Evolutionary conservation across 306 rosid genomes (phyloP).

Genomic region (Bauhinia variegata): DNA sequence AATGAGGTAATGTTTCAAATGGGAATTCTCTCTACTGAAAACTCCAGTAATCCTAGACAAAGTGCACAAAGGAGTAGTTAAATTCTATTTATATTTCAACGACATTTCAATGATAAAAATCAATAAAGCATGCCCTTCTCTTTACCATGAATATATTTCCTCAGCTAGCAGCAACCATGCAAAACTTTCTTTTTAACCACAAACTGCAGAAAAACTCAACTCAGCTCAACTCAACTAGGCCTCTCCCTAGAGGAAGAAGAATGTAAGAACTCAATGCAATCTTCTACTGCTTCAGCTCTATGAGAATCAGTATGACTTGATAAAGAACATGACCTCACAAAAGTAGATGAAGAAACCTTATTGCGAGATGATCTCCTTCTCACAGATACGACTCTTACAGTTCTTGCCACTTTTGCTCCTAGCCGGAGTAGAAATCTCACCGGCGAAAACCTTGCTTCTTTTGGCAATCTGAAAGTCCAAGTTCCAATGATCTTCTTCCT

Average conservation of each 20-base stretch:
- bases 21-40: too few relatives aligned
- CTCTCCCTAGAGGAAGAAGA: constrained; percentile 80
- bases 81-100: background rate
- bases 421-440: constrained; percentile 60
- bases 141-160: constrained; percentile 31
- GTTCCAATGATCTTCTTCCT: constrained; percentile 51
- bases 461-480: constrained; percentile 53
- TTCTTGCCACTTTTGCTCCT: constrained; percentile 65
- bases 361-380: constrained; percentile 58
- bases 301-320: constrained; percentile 74
- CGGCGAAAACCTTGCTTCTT: constrained; percentile 53
- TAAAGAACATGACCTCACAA: constrained; percentile 66
- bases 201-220: constrained; percentile 33
- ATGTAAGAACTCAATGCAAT: constrained; percentile 84
- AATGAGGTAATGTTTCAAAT: too few relatives aligned
- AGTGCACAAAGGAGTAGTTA: too few relatives aligned
- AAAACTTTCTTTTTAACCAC: constrained; percentile 26
- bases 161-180: constrained; percentile 21
- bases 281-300: constrained; percentile 80
- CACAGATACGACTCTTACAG: constrained; percentile 51
- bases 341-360: constrained; percentile 71
- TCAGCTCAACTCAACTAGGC: constrained; percentile 59
- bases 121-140: constrained; percentile 50
- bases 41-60: too few relatives aligned
- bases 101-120: constrained; percentile 44